Evolutionary conservation across 163 green algal species (phyloP).

Genomic region (Trebouxia gelatinosa): DNA sequence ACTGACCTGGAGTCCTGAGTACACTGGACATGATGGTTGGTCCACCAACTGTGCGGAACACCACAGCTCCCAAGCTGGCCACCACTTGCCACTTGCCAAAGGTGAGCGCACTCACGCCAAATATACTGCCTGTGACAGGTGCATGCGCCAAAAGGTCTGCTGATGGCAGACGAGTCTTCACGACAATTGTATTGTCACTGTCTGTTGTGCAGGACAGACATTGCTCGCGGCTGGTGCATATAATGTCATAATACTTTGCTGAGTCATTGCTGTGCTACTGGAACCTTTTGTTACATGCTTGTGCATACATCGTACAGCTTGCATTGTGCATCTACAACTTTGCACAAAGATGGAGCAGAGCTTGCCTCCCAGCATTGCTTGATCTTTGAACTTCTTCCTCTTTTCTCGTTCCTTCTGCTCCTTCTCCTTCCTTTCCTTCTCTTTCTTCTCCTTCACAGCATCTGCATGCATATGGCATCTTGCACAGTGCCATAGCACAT

Average conservation of each 20-base stretch:
- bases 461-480: too few species aligned
- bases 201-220: neutral
- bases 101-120: constrained; percentile 14
- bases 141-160: neutral
- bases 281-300: neutral
- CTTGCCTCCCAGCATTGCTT: constrained; percentile 1
- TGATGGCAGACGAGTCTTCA: neutral
- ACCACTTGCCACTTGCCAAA: constrained; percentile 31
- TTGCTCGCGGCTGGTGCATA: neutral
- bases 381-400: constrained; percentile 16
- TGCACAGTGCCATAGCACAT: too few species aligned
- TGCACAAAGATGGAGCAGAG: neutral
- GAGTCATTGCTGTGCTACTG: neutral
- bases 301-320: neutral
- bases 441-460: constrained; percentile 12
- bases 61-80: neutral
- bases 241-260: neutral
- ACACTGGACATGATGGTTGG: constrained; percentile 16
- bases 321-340: neutral
- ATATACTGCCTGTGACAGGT: constrained; percentile 5
- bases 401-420: constrained; percentile 21
- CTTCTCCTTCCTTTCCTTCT: constrained; percentile 22
- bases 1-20: constrained; percentile 25
- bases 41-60: constrained; percentile 20
- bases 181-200: neutral